phyloP scores from a whole-genome alignment of 306 rosid genomes.

The Pyrus pyrifolia region DNA sequence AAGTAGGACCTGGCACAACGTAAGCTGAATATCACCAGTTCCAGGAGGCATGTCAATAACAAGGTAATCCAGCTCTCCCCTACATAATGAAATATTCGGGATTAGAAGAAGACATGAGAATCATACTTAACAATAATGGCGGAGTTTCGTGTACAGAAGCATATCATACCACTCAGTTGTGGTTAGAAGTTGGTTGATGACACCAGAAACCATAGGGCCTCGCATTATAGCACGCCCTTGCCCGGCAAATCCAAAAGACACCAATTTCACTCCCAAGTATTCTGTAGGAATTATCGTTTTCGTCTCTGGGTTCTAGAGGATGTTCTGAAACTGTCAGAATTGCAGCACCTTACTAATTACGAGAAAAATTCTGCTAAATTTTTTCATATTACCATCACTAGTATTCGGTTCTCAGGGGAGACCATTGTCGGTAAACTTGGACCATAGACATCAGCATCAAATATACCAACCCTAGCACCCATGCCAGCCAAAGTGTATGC shows the following conservation, averaged over 20 bases:
- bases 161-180: slow-evolving; percentile 76
- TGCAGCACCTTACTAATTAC: slow-evolving; percentile 11
- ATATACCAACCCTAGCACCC: slow-evolving; percentile 99
- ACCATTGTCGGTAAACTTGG: slow-evolving; percentile 99
- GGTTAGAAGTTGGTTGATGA: slow-evolving; percentile 85
- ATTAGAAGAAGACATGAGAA: slow-evolving; percentile 9
- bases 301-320: slow-evolving; percentile 71
- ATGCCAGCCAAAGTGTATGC: slow-evolving; percentile 94
- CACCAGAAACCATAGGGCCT: slow-evolving; percentile 99
- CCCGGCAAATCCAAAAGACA: slow-evolving; percentile 96
- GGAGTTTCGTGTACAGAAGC: neutral
- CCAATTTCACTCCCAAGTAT: slow-evolving; percentile 86
- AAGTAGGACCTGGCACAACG: slow-evolving; percentile 83
- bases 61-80: slow-evolving; percentile 99
- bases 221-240: slow-evolving; percentile 99
- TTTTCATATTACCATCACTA: slow-evolving; percentile 63
- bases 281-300: slow-evolving; percentile 88
- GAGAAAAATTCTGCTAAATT: slow-evolving; percentile 7
- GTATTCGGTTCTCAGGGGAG: slow-evolving; percentile 80
- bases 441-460: slow-evolving; percentile 97
- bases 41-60: slow-evolving; percentile 98
- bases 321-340: slow-evolving; percentile 23
- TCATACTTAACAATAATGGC: neutral
- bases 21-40: slow-evolving; percentile 97
- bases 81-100: slow-evolving; percentile 32